Percentiles rank a stretch among this genome's conserved stretches.
Evolutionary conservation across 2,329 filamentous ascomycete genomes (phyloP).

Genomic region (Aspergillus ochraceus): DNA sequence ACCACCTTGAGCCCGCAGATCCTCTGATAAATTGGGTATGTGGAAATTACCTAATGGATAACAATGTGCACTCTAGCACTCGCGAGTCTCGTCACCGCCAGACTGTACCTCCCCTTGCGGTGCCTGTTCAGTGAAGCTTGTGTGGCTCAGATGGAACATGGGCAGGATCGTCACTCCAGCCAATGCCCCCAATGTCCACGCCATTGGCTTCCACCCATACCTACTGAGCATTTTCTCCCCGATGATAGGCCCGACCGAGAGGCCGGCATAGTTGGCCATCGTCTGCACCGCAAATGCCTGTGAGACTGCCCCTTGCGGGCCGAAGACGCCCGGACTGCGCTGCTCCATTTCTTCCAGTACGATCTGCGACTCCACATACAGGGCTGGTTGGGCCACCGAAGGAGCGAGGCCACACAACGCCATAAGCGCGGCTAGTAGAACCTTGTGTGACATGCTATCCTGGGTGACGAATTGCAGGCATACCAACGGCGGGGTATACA

Average conservation of each 20-base stretch:
- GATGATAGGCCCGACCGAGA: slow-evolving; percentile 59
- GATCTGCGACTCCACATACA: slow-evolving; percentile 69
- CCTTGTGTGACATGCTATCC: slow-evolving; percentile 60
- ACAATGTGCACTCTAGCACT: background rate
- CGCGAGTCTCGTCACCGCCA: background rate
- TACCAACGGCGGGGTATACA: slow-evolving; percentile 59
- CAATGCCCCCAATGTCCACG: slow-evolving; percentile 26
- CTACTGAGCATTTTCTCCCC: slow-evolving; percentile 43
- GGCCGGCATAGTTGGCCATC: slow-evolving; percentile 59
- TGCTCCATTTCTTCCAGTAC: slow-evolving; percentile 55
- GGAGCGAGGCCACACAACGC: slow-evolving; percentile 59
- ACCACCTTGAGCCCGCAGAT: too few species aligned
- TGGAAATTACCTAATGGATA: background rate
- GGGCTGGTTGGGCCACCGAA: slow-evolving; percentile 59
- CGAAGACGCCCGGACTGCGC: slow-evolving; percentile 67
- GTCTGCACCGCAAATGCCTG: slow-evolving; percentile 64
- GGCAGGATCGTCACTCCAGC: slow-evolving; percentile 25
- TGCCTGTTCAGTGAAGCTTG: background rate
- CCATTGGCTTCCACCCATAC: slow-evolving; percentile 29
- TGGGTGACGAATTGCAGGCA: slow-evolving; percentile 62
- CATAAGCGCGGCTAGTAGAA: slow-evolving; percentile 64
- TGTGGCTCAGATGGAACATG: slow-evolving; percentile 12
- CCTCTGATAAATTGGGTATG: background rate
- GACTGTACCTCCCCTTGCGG: background rate
- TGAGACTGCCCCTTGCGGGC: slow-evolving; percentile 54